Evolutionary conservation across 2,329 filamentous ascomycete species (phyloP), one percentile per base, ranked within the genome.

Genomic region (Nigrospora osmanthi): DNA sequence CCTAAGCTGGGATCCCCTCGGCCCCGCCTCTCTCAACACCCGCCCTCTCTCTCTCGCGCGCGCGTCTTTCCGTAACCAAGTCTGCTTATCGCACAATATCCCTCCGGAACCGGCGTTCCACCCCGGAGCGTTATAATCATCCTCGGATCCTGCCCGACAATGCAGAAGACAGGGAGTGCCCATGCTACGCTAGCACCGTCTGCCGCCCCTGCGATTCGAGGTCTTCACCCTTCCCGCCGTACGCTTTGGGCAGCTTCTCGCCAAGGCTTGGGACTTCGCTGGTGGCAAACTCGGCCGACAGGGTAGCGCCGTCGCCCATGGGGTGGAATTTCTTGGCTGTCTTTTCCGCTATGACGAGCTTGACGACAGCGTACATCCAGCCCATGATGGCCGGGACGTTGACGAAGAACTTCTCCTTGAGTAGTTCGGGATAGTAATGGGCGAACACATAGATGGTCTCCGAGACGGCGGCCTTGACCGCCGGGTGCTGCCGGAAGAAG

Each of bases 371-470:
- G 62, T 86, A 89, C 61, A 89, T 78, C 75, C 90, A 96, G 46
- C 88, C 87, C 90, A 96, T 96, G 57, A 96, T 74, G 45, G 83
- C 67, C 0, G 91, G 91, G 6, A 96, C 88, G 58, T 96, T 96
- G 68, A 96, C 86, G 61, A 96, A 96, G 75, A 90, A 96, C 73
- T 96, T 96, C 69, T 91, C 80, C 56, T 80, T 81, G 40, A 96
- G 76, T 11, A 95, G 80, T 70, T 96, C 91, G 0, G 91, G 90
- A 68, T 96, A 96, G 53, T 87, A 86, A 54, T 79, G 81, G 42
- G 83, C 79, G 62, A 96, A 89, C 42, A 86, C 75, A 49, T 85
- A 76, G 62, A 96, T 94, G 38, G 87, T 90, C 68, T 90, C 81
- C 58, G 81, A 83, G 52, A 81, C 85, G 14, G 87, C 86, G 4